Percentiles rank a stretch among this genome's conserved stretches.
phyloP scores from a whole-genome alignment of 2,329 filamentous ascomycete species.

The Macroventuria anomochaeta region DNA sequence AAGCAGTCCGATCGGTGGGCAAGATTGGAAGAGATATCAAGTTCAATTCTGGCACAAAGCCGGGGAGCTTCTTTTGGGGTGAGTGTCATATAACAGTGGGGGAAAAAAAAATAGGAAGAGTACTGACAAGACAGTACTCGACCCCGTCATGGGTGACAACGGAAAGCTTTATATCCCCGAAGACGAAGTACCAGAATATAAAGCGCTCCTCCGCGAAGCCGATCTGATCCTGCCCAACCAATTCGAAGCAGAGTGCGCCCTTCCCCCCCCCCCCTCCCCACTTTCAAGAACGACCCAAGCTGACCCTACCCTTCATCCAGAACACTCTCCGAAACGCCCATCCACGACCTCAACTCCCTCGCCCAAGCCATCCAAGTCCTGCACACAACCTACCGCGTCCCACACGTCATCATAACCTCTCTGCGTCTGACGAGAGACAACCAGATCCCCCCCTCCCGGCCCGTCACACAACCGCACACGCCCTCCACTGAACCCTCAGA shows the following conservation, averaged over 20 bases:
- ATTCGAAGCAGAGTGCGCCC: constrained; percentile 94
- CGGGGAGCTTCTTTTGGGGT: constrained; percentile 90
- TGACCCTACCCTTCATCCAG: constrained; percentile 53
- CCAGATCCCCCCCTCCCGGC: constrained; percentile 46
- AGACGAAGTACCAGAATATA: constrained; percentile 91
- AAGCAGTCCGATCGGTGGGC: constrained; percentile 83
- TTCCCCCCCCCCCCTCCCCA: not conserved
- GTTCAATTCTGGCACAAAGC: constrained; percentile 64
- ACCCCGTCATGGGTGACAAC: constrained; percentile 98
- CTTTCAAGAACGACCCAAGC: not conserved
- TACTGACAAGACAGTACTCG: constrained; percentile 66
- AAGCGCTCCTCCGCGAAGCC: constrained; percentile 76
- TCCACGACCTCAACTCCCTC: constrained; percentile 75
- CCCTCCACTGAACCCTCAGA: constrained; percentile 19
- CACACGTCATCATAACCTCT: constrained; percentile 92
- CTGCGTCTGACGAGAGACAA: constrained; percentile 70
- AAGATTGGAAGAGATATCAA: constrained; percentile 82
- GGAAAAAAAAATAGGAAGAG: too few relatives aligned
- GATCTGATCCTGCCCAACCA: constrained; percentile 96
- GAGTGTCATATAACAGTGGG: too few relatives aligned
- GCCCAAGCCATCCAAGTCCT: constrained; percentile 76
- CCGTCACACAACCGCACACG: constrained; percentile 43
- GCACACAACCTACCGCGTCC: constrained; percentile 76
- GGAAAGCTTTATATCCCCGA: constrained; percentile 89
- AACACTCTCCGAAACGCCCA: constrained; percentile 82